These are phyloP conservation scores for Pythium volutum DNA, from an alignment of 352 stramenopile genomes.

Conservation along the genomic window DNA sequence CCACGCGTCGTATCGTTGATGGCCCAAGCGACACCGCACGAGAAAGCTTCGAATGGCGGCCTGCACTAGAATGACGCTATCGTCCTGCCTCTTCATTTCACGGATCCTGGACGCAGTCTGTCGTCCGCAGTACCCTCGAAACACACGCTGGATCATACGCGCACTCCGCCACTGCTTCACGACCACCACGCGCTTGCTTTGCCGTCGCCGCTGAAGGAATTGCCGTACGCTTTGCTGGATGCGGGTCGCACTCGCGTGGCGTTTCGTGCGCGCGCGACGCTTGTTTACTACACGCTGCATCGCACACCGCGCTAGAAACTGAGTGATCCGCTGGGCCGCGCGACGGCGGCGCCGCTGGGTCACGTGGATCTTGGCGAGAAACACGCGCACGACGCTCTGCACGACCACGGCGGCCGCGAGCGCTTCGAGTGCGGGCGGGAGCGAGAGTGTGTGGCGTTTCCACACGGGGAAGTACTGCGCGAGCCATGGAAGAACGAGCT, in stretches of 20 bases:
- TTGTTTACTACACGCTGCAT: constrained; percentile 22
- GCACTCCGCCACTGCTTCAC: constrained; percentile 38
- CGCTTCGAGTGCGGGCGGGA: constrained; percentile 16
- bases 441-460: constrained; percentile 7
- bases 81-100: background rate
- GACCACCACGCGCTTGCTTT: background rate
- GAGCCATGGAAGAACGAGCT: constrained; percentile 37
- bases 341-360: constrained; percentile 22
- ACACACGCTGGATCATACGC: constrained; percentile 40
- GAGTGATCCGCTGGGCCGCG: constrained; percentile 29
- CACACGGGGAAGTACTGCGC: constrained; percentile 35
- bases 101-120: background rate
- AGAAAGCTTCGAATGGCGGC: constrained; percentile 24
- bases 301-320: constrained; percentile 32
- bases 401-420: constrained; percentile 35
- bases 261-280: constrained; percentile 2
- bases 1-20: constrained; percentile 9
- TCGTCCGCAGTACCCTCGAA: constrained; percentile 36
- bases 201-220: constrained; percentile 25
- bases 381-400: constrained; percentile 38
- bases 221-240: constrained; percentile 35
- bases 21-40: constrained; percentile 10
- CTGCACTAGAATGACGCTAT: constrained; percentile 27
- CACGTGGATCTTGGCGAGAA: constrained; percentile 11
- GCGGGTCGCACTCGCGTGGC: constrained; percentile 21